Evolutionary conservation across 306 rosid species (phyloP).

Genomic region (Quercus ilex): DNA sequence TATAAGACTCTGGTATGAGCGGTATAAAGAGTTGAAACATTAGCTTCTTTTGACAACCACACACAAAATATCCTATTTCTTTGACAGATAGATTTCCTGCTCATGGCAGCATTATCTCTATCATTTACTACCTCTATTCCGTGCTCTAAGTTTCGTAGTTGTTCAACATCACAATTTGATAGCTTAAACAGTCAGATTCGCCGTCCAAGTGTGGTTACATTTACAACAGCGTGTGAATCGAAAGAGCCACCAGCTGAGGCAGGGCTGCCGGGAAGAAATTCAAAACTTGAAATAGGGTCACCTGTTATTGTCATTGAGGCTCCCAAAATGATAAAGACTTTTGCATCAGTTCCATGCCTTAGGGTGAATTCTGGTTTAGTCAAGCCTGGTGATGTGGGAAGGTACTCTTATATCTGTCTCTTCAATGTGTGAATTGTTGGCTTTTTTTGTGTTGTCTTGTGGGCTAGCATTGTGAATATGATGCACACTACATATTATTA

Average conservation of each 20-base stretch:
- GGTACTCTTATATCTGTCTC: conserved; percentile 35
- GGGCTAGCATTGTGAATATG: no score
- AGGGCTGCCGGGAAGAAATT: conserved; percentile 11
- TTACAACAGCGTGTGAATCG: conserved; percentile 42
- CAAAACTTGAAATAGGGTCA: conserved; percentile 69
- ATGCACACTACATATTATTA: no score
- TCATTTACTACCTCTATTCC: conserved; percentile 6
- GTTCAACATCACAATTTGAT: conserved; percentile 5
- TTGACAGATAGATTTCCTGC: background rate
- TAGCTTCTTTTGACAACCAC: background rate
- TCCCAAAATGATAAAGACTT: conserved; percentile 70
- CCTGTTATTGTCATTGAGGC: conserved; percentile 73
- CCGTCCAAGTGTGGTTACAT: conserved; percentile 5
- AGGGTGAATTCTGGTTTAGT: conserved; percentile 66
- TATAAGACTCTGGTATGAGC: no score
- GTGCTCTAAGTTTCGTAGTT: conserved; percentile 16
- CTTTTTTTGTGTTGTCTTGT: no score
- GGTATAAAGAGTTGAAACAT: no score
- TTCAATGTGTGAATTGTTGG: background rate
- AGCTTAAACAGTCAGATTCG: conserved; percentile 4
- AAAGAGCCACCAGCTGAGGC: conserved; percentile 34
- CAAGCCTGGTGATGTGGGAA: conserved; percentile 85
- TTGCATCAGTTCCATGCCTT: conserved; percentile 73
- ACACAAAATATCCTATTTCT: background rate
- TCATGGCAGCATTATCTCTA: conserved; percentile 33